These are phyloP conservation scores for Capsicum pubescens DNA, from an alignment of 257 asterid genomes.

Conservation along the genomic window DNA sequence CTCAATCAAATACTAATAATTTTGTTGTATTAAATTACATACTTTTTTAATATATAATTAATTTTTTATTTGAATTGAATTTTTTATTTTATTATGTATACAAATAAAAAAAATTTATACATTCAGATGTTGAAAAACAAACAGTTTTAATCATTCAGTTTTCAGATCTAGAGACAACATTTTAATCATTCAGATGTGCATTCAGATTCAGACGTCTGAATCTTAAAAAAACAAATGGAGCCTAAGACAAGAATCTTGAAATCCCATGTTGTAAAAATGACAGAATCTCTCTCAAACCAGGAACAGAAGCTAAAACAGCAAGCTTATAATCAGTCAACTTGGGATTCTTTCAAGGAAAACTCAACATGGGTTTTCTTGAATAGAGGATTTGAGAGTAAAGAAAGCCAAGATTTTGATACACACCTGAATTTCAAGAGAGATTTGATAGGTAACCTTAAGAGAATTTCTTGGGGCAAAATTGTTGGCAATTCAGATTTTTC, in stretches of 20 bases:
- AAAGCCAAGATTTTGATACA: slow-evolving; percentile 57
- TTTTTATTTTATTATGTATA: too few relatives aligned
- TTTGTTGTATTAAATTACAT: too few relatives aligned
- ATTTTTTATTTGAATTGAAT: too few relatives aligned
- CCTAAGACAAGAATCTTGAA: slow-evolving; percentile 42
- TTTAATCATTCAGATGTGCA: too few relatives aligned
- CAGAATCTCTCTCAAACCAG: slow-evolving; percentile 27
- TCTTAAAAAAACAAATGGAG: too few relatives aligned
- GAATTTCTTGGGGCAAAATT: slow-evolving; percentile 41
- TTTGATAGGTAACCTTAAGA: slow-evolving; percentile 52
- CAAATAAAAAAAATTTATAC: too few relatives aligned
- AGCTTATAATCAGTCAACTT: slow-evolving; percentile 13
- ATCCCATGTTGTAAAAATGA: slow-evolving; percentile 40
- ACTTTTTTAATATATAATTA: too few relatives aligned
- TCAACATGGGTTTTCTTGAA: slow-evolving; percentile 47
- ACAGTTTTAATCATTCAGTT: too few relatives aligned
- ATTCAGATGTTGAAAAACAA: too few relatives aligned
- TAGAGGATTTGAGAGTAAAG: slow-evolving; percentile 42
- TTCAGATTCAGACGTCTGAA: too few relatives aligned
- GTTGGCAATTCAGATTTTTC: neutral
- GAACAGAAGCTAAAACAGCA: slow-evolving; percentile 25
- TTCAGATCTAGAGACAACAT: too few relatives aligned
- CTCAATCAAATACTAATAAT: too few relatives aligned
- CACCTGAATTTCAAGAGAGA: slow-evolving; percentile 52
- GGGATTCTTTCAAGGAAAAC: slow-evolving; percentile 17